These are phyloP conservation scores for Rhynchospora pubera DNA, from an alignment of 176 grass and related monocot species.

Conservation along the genomic window DNA sequence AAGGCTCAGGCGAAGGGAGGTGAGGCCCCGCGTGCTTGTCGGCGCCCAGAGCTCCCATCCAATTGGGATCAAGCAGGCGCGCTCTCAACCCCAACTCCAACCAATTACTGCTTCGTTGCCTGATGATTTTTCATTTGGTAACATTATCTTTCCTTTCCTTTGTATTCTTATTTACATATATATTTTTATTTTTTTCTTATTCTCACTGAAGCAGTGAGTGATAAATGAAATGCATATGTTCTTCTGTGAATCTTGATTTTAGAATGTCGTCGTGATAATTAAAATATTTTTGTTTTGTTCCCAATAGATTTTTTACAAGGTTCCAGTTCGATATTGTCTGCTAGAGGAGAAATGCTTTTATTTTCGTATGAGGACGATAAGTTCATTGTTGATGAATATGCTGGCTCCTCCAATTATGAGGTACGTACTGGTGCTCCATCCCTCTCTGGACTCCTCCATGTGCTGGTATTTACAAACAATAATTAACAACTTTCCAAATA, in stretches of 20 bases:
- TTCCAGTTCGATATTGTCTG: conserved; percentile 57
- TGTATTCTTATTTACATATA: too few relatives aligned
- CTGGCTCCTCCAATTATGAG: conserved; percentile 57
- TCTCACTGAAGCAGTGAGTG: too few relatives aligned
- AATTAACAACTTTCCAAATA: too few relatives aligned
- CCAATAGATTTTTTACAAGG: conserved; percentile 56
- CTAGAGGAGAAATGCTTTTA: conserved; percentile 45
- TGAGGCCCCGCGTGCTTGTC: conserved; percentile 10
- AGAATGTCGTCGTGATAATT: too few relatives aligned
- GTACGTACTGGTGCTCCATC: too few relatives aligned
- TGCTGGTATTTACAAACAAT: too few relatives aligned
- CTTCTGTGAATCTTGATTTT: too few relatives aligned
- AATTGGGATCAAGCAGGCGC: conserved; percentile 78
- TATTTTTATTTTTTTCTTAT: too few relatives aligned
- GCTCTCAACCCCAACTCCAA: conserved; percentile 34
- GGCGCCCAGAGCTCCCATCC: conserved; percentile 34
- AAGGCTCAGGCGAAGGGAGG: background rate
- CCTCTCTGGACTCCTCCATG: too few relatives aligned
- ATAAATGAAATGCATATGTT: too few relatives aligned
- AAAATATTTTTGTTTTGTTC: background rate
- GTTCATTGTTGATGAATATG: conserved; percentile 65
- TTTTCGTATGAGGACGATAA: conserved; percentile 50
- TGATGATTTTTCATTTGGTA: conserved; percentile 21
- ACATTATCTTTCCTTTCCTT: too few relatives aligned
- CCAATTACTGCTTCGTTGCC: conserved; percentile 18